Evolutionary conservation across 192 early-diverging fungal genomes (phyloP).

Genomic region (Backusella sp.): DNA sequence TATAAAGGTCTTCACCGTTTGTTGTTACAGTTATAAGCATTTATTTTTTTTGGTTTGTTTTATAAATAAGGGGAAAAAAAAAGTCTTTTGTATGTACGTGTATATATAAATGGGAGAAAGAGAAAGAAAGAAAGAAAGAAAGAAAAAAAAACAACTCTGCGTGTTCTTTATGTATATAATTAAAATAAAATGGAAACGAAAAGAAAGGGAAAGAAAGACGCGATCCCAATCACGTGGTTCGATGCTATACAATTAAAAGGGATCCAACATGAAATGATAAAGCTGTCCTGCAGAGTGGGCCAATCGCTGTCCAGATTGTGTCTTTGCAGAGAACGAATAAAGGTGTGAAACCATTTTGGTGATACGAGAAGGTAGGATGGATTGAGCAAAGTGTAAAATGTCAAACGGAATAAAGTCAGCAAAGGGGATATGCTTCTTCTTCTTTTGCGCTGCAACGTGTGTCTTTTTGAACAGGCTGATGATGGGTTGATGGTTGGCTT

Average conservation of each 20-base stretch:
- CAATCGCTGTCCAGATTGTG: constrained; percentile 5
- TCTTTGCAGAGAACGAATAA: constrained; percentile 4
- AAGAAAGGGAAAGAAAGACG: neutral
- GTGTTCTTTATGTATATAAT: neutral
- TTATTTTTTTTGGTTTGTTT: neutral
- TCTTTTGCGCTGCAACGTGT: neutral
- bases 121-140: neutral
- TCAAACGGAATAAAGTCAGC: constrained; percentile 13
- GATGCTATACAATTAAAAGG: constrained; percentile 12
- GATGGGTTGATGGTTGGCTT: constrained; percentile 15
- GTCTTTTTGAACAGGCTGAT: constrained; percentile 3
- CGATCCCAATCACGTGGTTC: neutral
- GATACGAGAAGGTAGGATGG: neutral
- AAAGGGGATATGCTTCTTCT: constrained; percentile 1
- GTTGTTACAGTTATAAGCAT: constrained; percentile 64
- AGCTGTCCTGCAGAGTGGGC: constrained; percentile 21
- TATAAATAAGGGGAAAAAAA: neutral
- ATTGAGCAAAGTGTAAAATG: neutral
- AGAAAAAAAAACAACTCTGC: neutral
- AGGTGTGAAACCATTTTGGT: constrained; percentile 7
- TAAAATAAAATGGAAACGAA: neutral
- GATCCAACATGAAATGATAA: constrained; percentile 28
- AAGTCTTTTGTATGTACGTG: neutral
- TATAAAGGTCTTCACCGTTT: constrained; percentile 57
- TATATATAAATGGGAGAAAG: neutral